A percentile compares a stretch with the other conserved stretches of the same genome.
Conservation (phyloP, 1,139 yeast genomes). For the Candida frijolesensis region DNA sequence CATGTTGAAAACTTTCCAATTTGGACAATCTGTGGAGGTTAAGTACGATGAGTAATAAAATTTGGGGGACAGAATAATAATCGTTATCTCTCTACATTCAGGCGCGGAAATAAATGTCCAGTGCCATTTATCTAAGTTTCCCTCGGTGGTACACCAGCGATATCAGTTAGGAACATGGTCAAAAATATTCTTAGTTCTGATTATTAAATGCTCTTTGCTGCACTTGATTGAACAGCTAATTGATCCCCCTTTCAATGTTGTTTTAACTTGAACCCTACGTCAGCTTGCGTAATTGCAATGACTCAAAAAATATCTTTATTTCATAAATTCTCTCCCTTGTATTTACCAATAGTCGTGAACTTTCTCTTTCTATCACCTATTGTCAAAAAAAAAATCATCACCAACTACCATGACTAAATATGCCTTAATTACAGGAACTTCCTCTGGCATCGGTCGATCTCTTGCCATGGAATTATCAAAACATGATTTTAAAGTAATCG, state of each 20-base stretch:
- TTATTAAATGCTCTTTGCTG: background rate
- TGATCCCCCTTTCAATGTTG: too few species aligned
- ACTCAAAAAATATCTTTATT: too few species aligned
- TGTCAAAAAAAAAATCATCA: too few species aligned
- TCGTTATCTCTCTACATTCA: background rate
- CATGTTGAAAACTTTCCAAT: background rate
- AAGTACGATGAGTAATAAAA: background rate
- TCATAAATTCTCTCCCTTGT: too few species aligned
- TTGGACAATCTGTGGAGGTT: background rate
- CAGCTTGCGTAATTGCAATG: too few species aligned
- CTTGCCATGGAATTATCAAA: slow-evolving; percentile 29
- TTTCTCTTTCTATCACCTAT: too few species aligned
- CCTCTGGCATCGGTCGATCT: slow-evolving; percentile 43
- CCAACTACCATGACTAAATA: slow-evolving; percentile 10
- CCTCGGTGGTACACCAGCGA: background rate
- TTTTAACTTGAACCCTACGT: too few species aligned
- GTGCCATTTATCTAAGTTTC: background rate
- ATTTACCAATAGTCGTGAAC: too few species aligned
- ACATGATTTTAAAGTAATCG: slow-evolving; percentile 39
- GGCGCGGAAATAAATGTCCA: background rate
- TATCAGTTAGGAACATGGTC: background rate
- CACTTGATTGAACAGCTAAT: too few species aligned
- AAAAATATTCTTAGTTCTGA: background rate
- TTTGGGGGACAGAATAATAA: background rate
- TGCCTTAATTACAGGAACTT: slow-evolving; percentile 44